Conservation (phyloP, 2,329 filamentous ascomycete genomes). For the Fusarium mangiferae region DNA sequence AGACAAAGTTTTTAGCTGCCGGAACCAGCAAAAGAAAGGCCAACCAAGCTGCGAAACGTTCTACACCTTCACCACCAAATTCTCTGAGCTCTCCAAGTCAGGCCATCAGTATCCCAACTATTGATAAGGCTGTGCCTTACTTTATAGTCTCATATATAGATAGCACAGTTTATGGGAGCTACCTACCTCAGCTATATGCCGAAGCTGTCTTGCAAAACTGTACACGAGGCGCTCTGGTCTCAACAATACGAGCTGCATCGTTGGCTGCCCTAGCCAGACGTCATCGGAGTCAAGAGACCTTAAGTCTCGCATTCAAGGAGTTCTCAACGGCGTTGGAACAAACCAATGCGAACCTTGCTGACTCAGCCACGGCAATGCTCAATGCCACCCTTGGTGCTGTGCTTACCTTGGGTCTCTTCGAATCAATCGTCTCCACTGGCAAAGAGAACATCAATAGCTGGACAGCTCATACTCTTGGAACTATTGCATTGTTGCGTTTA, state of each 20-base stretch:
- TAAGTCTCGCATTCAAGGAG: not conserved
- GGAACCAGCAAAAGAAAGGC: not conserved
- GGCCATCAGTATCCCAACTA: not conserved
- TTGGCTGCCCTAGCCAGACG: not conserved
- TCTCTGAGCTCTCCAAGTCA: not conserved
- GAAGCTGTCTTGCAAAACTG: not conserved
- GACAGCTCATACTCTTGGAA: not conserved
- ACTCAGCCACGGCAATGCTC: not conserved
- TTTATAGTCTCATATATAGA: not conserved
- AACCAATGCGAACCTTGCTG: not conserved
- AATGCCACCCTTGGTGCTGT: not conserved
- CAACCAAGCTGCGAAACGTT: not conserved
- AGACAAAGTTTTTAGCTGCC: not conserved
- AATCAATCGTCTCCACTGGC: not conserved
- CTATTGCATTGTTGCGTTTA: not conserved
- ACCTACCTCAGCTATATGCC: not conserved
- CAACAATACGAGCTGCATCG: not conserved
- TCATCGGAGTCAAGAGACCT: not conserved
- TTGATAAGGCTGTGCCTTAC: not conserved
- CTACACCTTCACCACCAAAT: not conserved
- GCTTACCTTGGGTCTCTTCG: not conserved
- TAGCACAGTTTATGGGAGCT: not conserved
- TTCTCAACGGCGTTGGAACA: not conserved
- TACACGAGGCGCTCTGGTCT: not conserved
- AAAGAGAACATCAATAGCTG: not conserved